A percentile compares a stretch with the other conserved stretches of the same genome.
phyloP scores from a whole-genome alignment of 441 rosid genomes.

The Bocquillonia castaneifolia region DNA sequence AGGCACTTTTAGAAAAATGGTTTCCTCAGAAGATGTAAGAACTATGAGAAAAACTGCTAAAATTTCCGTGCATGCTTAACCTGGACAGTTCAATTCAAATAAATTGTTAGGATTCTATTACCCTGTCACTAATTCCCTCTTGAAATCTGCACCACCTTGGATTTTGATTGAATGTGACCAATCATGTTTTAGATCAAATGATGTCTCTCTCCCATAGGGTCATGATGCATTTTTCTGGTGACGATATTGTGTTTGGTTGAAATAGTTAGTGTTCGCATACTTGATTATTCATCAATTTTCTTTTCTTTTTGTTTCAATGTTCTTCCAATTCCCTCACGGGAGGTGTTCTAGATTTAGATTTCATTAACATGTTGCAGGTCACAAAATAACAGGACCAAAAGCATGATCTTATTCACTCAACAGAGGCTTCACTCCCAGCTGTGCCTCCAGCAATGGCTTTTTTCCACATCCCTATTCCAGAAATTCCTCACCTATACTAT shows the following conservation, averaged over 20 bases:
- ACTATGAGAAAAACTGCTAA: no score
- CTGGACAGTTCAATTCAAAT: neutral
- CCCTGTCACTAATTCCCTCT: neutral
- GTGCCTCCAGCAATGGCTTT: slow-evolving; percentile 53
- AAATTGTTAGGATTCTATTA: neutral
- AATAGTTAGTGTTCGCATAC: neutral
- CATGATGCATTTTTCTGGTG: neutral
- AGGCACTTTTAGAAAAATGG: neutral
- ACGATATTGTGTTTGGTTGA: neutral
- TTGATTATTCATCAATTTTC: neutral
- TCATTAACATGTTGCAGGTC: slow-evolving; percentile 43
- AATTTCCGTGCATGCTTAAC: neutral
- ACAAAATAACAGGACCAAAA: slow-evolving; percentile 45
- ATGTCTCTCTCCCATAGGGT: neutral
- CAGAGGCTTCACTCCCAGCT: slow-evolving; percentile 13
- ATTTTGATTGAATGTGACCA: neutral
- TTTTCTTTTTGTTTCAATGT: neutral
- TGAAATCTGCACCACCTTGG: neutral
- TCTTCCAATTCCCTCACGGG: slow-evolving; percentile 20
- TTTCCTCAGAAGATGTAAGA: no score
- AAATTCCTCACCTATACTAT: slow-evolving; percentile 55
- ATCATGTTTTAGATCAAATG: neutral
- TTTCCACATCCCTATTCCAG: slow-evolving; percentile 82
- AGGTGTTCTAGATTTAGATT: slow-evolving; percentile 33
- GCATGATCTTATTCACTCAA: slow-evolving; percentile 21